Conservation (phyloP, 2,329 filamentous ascomycete genomes). For the Aureobasidium zeae region DNA sequence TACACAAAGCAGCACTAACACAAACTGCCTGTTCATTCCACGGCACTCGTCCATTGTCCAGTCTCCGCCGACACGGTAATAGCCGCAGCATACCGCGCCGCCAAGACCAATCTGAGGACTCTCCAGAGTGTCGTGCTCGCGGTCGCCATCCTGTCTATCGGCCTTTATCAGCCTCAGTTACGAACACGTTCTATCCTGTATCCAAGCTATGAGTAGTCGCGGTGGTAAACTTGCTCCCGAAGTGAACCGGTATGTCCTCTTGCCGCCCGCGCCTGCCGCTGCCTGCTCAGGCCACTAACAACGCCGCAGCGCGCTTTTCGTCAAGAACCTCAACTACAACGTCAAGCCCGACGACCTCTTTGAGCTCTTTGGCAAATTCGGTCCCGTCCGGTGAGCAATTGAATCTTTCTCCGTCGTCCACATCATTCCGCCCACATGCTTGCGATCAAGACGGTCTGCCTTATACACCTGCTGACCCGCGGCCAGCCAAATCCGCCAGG, state of each 20-base stretch:
- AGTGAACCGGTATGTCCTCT: conserved; percentile 78
- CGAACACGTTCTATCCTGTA: conserved; percentile 17
- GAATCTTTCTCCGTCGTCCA: conserved; percentile 46
- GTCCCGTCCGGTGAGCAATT: conserved; percentile 62
- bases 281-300: conserved; percentile 24
- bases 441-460: neutral
- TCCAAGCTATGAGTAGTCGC: conserved; percentile 85
- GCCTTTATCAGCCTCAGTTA: conserved; percentile 6
- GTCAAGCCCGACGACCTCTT: conserved; percentile 96
- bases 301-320: conserved; percentile 81
- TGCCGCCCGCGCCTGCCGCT: neutral
- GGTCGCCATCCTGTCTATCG: neutral
- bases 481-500: conserved; percentile 88
- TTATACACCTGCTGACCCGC: conserved; percentile 2
- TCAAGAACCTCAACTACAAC: conserved; percentile 99
- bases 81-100: neutral
- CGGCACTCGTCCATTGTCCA: neutral
- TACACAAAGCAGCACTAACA: conserved; percentile 1
- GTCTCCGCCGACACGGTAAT: neutral
- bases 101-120: neutral
- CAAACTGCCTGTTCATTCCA: neutral
- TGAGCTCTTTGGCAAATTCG: conserved; percentile 97
- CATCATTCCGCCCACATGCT: conserved; percentile 6
- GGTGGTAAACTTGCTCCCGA: conserved; percentile 96
- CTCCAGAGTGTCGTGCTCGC: neutral